Conservation (phyloP, 2,329 filamentous ascomycete species). For the Colletotrichum theobromicola region DNA sequence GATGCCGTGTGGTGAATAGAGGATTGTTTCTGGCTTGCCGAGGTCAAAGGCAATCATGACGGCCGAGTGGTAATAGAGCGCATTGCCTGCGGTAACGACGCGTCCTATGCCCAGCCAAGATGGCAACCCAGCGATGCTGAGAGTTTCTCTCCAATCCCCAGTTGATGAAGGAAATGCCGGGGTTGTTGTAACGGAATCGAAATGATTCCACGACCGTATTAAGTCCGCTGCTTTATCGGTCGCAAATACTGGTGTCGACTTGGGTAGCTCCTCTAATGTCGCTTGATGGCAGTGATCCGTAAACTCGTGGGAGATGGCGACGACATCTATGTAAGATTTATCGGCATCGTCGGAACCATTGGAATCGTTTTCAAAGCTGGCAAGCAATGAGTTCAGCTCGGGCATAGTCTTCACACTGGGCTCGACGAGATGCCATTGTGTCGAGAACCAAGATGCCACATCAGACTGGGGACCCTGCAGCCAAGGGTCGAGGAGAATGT, state of each 20-base stretch:
- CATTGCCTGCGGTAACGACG: slow-evolving; percentile 57
- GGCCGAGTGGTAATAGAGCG: slow-evolving; percentile 67
- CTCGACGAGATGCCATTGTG: slow-evolving; percentile 65
- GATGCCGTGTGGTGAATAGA: slow-evolving; percentile 22
- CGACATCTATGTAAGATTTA: slow-evolving; percentile 57
- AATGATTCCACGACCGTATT: slow-evolving; percentile 64
- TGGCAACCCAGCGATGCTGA: slow-evolving; percentile 45
- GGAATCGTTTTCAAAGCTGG: slow-evolving; percentile 47
- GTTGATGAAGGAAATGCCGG: slow-evolving; percentile 44
- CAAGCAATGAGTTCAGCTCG: slow-evolving; percentile 58
- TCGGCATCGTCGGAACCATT: slow-evolving; percentile 21
- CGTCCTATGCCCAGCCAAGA: slow-evolving; percentile 66
- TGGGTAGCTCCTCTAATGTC: slow-evolving; percentile 61
- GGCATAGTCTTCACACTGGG: slow-evolving; percentile 59
- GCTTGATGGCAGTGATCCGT: slow-evolving; percentile 71
- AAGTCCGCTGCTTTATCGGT: slow-evolving; percentile 61
- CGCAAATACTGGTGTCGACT: slow-evolving; percentile 62
- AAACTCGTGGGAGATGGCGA: slow-evolving; percentile 69
- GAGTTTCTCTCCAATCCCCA: slow-evolving; percentile 26
- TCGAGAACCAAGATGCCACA: slow-evolving; percentile 68
- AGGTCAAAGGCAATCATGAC: slow-evolving; percentile 60
- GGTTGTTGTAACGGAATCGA: slow-evolving; percentile 57
- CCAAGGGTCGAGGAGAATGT: slow-evolving; percentile 72
- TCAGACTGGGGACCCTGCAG: slow-evolving; percentile 66
- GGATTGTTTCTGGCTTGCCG: slow-evolving; percentile 22